Percentiles rank a stretch among this genome's conserved stretches.
phyloP scores from a whole-genome alignment of 2,329 filamentous ascomycete genomes.

The Myriosclerotinia curreyana region DNA sequence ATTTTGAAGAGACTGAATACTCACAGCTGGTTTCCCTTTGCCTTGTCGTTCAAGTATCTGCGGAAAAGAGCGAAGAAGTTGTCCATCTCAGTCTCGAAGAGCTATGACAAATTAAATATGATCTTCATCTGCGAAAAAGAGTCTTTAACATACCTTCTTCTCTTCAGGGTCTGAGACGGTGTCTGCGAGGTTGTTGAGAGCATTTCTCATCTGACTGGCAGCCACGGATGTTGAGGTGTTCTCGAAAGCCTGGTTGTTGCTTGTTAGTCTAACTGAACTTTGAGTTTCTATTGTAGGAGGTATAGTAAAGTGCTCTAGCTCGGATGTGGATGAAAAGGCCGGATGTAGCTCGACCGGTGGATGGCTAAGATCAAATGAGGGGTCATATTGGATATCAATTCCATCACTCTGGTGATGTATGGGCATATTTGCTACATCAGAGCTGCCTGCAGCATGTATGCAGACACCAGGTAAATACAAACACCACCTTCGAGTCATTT shows the following conservation, averaged over 20 bases:
- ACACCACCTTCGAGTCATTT: slow-evolving; percentile 17
- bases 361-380: background rate
- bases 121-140: background rate
- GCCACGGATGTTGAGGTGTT: slow-evolving; percentile 98
- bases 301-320: background rate
- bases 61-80: slow-evolving; percentile 99
- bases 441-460: slow-evolving; percentile 24
- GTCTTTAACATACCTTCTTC: slow-evolving; percentile 66
- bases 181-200: slow-evolving; percentile 88
- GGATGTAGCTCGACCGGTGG: slow-evolving; percentile 1
- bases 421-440: slow-evolving; percentile 6
- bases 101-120: slow-evolving; percentile 47
- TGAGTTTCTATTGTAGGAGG: background rate
- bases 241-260: slow-evolving; percentile 75
- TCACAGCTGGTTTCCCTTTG: slow-evolving; percentile 88
- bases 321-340: background rate
- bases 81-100: slow-evolving; percentile 99
- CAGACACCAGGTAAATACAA: slow-evolving; percentile 29
- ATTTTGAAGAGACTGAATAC: slow-evolving; percentile 33
- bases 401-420: slow-evolving; percentile 19
- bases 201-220: slow-evolving; percentile 98
- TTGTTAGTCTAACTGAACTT: slow-evolving; percentile 10
- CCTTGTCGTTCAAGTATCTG: slow-evolving; percentile 97
- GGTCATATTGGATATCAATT: background rate
- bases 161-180: slow-evolving; percentile 76